phyloP scores from a whole-genome alignment of 1,139 yeast species.

The Pichia sp. region DNA sequence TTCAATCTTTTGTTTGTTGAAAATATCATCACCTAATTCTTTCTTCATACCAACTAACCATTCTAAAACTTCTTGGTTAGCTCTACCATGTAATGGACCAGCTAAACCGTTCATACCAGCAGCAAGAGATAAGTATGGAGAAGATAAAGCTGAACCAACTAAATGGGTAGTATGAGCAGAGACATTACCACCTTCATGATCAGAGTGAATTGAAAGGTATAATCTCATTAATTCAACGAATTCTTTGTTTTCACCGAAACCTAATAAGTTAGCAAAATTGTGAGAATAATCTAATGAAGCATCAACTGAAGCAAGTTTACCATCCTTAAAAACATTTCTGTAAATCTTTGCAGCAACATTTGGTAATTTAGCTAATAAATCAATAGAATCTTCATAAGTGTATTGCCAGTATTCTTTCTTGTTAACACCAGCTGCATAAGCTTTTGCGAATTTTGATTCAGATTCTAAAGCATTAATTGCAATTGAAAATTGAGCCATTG shows the following conservation, averaged over 20 bases:
- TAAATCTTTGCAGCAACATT: conserved; percentile 90
- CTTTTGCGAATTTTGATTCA: conserved; percentile 84
- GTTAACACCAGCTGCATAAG: conserved; percentile 82
- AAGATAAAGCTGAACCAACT: conserved; percentile 92
- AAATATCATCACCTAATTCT: conserved; percentile 60
- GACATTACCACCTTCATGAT: conserved; percentile 98
- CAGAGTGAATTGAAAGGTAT: conserved; percentile 91
- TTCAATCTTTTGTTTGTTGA: conserved; percentile 70
- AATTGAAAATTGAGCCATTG: conserved; percentile 95
- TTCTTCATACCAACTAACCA: conserved; percentile 81
- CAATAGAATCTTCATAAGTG: conserved; percentile 85
- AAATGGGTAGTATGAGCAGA: conserved; percentile 96
- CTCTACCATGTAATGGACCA: conserved; percentile 97
- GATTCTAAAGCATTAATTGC: conserved; percentile 89
- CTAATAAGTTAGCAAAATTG: conserved; percentile 79
- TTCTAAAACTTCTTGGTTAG: conserved; percentile 95
- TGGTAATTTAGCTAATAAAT: conserved; percentile 87
- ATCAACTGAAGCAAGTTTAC: conserved; percentile 69
- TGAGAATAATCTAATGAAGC: conserved; percentile 82
- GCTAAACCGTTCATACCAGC: conserved; percentile 97
- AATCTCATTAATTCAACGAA: conserved; percentile 88
- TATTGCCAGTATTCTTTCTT: conserved; percentile 89
- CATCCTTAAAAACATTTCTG: conserved; percentile 84
- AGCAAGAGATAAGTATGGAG: conserved; percentile 86
- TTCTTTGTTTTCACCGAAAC: conserved; percentile 72